Evolutionary conservation across 176 grass and related monocot genomes (phyloP), one percentile per base, ranked within the genome.

Genomic region (Avena atlantica): DNA sequence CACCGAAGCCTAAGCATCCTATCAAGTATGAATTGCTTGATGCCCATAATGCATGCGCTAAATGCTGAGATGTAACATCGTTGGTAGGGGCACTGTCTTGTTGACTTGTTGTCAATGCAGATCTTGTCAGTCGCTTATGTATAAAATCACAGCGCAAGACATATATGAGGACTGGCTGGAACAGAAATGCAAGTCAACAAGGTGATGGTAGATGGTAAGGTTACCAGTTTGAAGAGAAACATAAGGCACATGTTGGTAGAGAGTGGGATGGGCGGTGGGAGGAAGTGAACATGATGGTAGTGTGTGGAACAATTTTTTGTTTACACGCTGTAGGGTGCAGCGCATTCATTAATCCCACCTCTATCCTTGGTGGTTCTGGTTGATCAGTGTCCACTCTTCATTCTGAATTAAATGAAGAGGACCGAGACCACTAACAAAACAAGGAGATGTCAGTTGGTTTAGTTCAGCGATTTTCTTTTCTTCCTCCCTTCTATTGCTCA

Each of bases 1-100:
- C 72, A 37, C 75, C 16, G 20, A 78, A 57, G 51, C 51, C 17
- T 20, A 53, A 37, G 16, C 75, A 57, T 57, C 55, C 24, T 77
- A 56, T 56, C 50, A 76, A 76, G 47, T 25, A 50, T 50, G 44
- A 47, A 47, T 73, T 23, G 70, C 10, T n/a, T 74, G 71, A 74
- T 45, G 45, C 12, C 45, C 9, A 55, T 25, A 31, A 31, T 6
- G 15, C 24, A 76, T 0, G 7, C 53, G 24, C 49, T 19, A 76
- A 76, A 65, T 65, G 62, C 11, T 27, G 62, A 65, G 25, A 25
- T 31, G 12, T 65, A 29, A 65, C 62, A 65, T 65, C 0, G 5
- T 65, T 66, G 0, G 63, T 29, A 66, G 63, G 63, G 62, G 62
- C 11, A 65, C 24, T 14, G 12, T 65, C 9, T 29, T 65, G 4